Conservation (phyloP, 768 basidiomycete genomes). For the Chalciporus pseudorubinellus region DNA sequence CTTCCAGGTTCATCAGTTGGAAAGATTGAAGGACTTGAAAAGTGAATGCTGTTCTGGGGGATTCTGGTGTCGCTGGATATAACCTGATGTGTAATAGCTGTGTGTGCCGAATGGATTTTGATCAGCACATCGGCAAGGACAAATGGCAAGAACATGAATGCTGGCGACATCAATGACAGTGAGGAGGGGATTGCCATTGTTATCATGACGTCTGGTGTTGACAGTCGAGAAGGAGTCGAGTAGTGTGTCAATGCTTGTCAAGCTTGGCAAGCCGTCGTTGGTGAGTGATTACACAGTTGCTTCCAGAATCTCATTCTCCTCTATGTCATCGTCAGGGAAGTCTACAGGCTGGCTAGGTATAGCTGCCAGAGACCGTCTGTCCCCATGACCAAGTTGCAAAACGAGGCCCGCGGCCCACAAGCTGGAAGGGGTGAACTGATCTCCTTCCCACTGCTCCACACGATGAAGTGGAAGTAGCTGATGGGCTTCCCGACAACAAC, state of each 20-base stretch:
- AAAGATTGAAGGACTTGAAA: slow-evolving; percentile 22
- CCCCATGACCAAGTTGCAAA: background rate
- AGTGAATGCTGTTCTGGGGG: background rate
- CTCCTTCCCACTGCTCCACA: background rate
- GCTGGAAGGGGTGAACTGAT: background rate
- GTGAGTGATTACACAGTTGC: too few species aligned
- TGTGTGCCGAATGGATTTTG: background rate
- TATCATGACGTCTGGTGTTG: background rate
- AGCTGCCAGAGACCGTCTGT: background rate
- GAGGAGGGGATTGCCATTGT: background rate
- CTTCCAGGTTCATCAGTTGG: slow-evolving; percentile 18
- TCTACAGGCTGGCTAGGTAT: background rate
- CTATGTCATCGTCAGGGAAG: background rate
- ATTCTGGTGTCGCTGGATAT: background rate
- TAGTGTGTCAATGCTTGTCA: background rate
- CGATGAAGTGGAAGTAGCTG: background rate
- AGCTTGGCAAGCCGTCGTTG: background rate
- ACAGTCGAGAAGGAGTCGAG: background rate
- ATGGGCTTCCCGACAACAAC: background rate
- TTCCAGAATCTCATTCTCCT: too few species aligned
- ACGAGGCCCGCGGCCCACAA: background rate
- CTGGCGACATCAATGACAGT: background rate
- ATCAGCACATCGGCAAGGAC: background rate
- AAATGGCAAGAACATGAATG: background rate
- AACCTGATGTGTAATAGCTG: background rate